Base-by-base conservation (phyloP, 495 filamentous ascomycete species). In the Sabuloglossum arenarium region DNA sequence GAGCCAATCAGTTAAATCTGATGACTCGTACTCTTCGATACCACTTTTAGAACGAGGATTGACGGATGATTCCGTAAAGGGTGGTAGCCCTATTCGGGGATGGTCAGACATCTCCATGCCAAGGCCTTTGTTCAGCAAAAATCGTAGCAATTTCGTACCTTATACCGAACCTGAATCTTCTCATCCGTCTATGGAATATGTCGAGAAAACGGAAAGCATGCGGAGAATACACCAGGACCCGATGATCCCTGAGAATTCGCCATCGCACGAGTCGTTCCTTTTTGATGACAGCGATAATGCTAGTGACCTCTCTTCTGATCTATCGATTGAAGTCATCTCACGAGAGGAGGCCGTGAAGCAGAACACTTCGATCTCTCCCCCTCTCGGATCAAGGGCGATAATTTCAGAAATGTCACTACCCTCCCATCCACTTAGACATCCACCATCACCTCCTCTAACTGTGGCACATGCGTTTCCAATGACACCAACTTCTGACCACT, bases 361-460 rank as follows among this genome's bases (percentile, higher is more conserved):
- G 46, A 52, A 45, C 54, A 45, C 53, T 68, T n/a, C 59, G 63
- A 39, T 67, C 71, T 65, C 61, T 63, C n/a, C 61, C 62, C 47
- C 61, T 43, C 55, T 63, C 34, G 62, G 66, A 47, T 67, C 67
- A 68, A 64, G 68, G 59, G 60, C 71, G 59, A 65, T 76, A 64
- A 57, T 73, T 63, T 60, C 70, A 30, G 70, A 73, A 25, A 64
- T 79, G 23, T 67, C 68, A 28, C 73, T 81, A 39, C 78, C 81
- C 0, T 71, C 70, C 27, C 82, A 86, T 65, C 83, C 85, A 10
- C 71, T 86, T 27, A 75, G 74, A 1, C 79, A 84, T 55, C 82
- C 86, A 16, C 84, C 84, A 14, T 88, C 85, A 21, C 86, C 88
- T 54, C 84, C 86, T 3, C 79, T 87, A 65, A 88, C 85, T 0